Base-by-base conservation (phyloP, 2,329 filamentous ascomycete species). In the Cladosporium sp. region DNA sequence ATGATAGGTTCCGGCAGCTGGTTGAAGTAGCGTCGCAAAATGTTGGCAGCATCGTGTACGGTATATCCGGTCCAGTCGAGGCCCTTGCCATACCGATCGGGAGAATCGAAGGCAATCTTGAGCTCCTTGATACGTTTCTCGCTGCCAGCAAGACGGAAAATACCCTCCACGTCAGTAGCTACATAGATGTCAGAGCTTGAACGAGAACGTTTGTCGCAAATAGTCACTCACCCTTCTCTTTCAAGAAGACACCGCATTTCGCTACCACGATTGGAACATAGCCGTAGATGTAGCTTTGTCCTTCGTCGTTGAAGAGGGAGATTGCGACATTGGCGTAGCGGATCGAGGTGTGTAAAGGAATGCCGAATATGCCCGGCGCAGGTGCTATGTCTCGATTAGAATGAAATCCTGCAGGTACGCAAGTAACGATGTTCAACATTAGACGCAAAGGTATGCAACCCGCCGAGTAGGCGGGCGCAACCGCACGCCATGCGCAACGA, bases 51-150 rank as follows among this genome's bases (percentile, higher is more conserved):
- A 78, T 99, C 93, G 70, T 99, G 93, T 37, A 99, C 93, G 0
- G 93, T 99, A 68, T 96, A 99, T 41, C 93, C 93, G 41, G 89
- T 87, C 93, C 93, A 99, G 62, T 96, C 88, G 20, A 99, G 79
- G 13, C 93, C 93, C 71, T 99, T 99, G 49, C 93, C 93, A 68
- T 96, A 99, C 61, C 91, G 82, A 63, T 95, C 89, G 36, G 93
- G 93, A 0, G 92, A 95, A 70, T 97, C 89, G 70, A 99, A 99
- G 2, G 89, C 81, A 22, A 80, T 83, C 69, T 95, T 92, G 24
- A 99, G 80, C 68, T 97, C 93, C 69, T 97, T 99, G 73, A 99
- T 99, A 55, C 93, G 87, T 73, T 96, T 97, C 66, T 96, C 92
- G 30, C 93, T 97, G 44, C 93, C 93, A 66, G 88, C 95, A 38